Evolutionary conservation across 192 early-diverging fungal species (phyloP), one percentile per base, ranked within the genome.

Genomic region (Dimargaris cristalligena): DNA sequence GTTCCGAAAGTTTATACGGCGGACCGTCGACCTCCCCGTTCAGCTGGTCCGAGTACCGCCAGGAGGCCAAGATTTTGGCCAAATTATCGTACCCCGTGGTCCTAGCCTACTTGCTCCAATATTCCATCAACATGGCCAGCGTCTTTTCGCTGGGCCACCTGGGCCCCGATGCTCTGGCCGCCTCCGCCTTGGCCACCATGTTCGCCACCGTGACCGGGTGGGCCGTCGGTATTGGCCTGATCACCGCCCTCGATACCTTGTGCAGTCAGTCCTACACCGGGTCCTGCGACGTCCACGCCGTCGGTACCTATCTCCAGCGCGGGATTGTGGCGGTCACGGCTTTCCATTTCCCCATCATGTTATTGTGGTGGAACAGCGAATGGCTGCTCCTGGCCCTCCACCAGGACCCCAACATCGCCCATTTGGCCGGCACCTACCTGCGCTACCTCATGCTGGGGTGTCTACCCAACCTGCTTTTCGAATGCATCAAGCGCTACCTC

Each of bases 401-500:
- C n/a, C 95, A 98, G 72, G 80, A 93, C 44, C 66, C 73, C 0
- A 67, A 75, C 34, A 63, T 94, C 9, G 78, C 92, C 0, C 11
- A 67, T 4, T 68, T 92, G 11, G 77, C 88, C 22, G 85, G 81
- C 13, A 33, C 70, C 34, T 97, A 82, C 65, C 61, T 88, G n/a
- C 65, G 75, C 2, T 82, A 74, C 28, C 71, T 84, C 28, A 63
- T 93, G 33, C 66, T 84, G 1, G 88, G 90, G 1, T 77, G 83
- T 31, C 79, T 85, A 31, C 83, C 90, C 2, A 81, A 74, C 68
- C 68, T 95, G 67, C 73, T 78, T 22, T 85, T 86, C 76, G 91
- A 95, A 59, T 87, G 85, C 64, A 63, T 91, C 49, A 88, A 90
- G 64, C 78, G 88, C 59, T 95, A 77, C 62, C 71, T 95, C 26